Evolutionary conservation across 495 filamentous ascomycete species (phyloP), one percentile per base, ranked within the genome.

Genomic region (Thermothielavioides terrestris): DNA sequence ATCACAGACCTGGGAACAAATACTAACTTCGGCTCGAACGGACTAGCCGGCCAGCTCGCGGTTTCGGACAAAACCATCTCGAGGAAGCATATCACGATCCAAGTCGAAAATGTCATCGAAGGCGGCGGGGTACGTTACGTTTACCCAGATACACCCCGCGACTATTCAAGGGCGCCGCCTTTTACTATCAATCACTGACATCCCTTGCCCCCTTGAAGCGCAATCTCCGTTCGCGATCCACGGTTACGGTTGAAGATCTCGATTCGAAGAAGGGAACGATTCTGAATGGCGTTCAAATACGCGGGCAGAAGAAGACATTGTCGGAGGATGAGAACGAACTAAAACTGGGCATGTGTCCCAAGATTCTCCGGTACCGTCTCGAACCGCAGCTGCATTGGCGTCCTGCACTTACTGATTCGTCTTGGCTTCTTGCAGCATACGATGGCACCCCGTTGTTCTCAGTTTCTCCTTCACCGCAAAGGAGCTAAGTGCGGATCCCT

Each of bases 31-130:
- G 22, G 40, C 23, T 42, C 17, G 12, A 1, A 6, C 38, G 44
- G 2, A 4, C 14, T 27, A 71, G 67, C 63, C 55, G 82, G 81
- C 67, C 58, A 79, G 64, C 69, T 75, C 68, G 77, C 58, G 60
- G 82, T 81, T 63, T 87, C 67, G 43, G 72, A 89, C 49, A 83
- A 85, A 52, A 81, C 81, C 6, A 82, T 98, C 42, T 98, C 92
- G n/a, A 77, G 91, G 26, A 84, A 91, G 53, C 92, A 98, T 64
- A 71, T 96, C 57, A 81, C 82, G 25, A 81, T 98, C 46, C 72
- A 81, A 23, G 80, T 97, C 2, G 79, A 74, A 11, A 53, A 66
- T 0, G 84, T 92, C 6, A 66, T 72, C 27, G 67, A 80, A 7
- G 85, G 79, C 42, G 83, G 88, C 65, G 84, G 81, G 46, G 86